phyloP scores from a whole-genome alignment of 2,329 filamentous ascomycete species.

The Aspergillus fumigatus region DNA sequence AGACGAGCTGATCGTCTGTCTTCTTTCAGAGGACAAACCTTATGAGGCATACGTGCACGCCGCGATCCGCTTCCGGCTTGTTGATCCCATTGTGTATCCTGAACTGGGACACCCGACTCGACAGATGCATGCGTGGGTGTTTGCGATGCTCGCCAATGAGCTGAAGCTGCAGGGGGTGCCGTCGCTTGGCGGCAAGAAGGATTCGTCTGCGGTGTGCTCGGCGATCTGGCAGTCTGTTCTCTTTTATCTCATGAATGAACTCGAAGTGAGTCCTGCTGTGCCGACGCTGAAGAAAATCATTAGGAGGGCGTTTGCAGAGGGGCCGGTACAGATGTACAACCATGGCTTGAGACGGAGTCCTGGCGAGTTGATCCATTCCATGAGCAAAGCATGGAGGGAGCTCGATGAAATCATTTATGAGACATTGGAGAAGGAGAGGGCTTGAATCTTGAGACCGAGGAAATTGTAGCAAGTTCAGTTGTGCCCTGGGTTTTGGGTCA shows the following conservation, averaged over 20 bases:
- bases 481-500: neutral
- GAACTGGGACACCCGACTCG: slow-evolving; percentile 50
- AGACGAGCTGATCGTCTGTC: slow-evolving; percentile 48
- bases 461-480: neutral
- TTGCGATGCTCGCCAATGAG: slow-evolving; percentile 29
- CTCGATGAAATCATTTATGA: slow-evolving; percentile 36
- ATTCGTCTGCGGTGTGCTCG: neutral
- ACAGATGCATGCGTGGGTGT: slow-evolving; percentile 42
- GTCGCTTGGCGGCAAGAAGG: neutral
- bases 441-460: neutral
- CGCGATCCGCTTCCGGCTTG: slow-evolving; percentile 47
- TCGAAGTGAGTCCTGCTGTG: slow-evolving; percentile 24
- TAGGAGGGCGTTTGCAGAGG: slow-evolving; percentile 20
- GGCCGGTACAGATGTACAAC: slow-evolving; percentile 4
- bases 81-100: slow-evolving; percentile 50
- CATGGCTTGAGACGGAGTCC: slow-evolving; percentile 17
- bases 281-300: slow-evolving; percentile 28
- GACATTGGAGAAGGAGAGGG: slow-evolving; percentile 25
- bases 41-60: slow-evolving; percentile 49
- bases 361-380: slow-evolving; percentile 15
- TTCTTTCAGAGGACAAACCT: slow-evolving; percentile 42
- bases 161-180: slow-evolving; percentile 21
- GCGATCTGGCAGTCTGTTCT: neutral
- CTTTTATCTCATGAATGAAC: slow-evolving; percentile 18
- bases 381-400: slow-evolving; percentile 46